These are phyloP conservation scores for Fagopyrum tataricum DNA, from an alignment of 148 eudicot species.

Conservation along the genomic window DNA sequence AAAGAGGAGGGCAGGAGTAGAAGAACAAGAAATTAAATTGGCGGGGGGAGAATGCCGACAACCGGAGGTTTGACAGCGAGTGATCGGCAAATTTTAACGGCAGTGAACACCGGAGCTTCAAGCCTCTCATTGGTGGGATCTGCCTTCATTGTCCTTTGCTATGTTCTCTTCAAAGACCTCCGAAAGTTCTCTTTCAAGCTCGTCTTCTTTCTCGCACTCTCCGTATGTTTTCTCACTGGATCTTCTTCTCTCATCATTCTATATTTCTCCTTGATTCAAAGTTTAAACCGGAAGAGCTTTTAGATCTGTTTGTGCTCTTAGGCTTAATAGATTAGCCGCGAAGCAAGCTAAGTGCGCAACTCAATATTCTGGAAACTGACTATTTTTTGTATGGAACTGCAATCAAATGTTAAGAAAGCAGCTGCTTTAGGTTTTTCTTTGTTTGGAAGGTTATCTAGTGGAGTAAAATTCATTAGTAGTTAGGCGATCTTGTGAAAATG, in stretches of 20 bases:
- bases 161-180: slow-evolving; percentile 83
- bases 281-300: neutral
- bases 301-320: neutral
- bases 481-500: neutral
- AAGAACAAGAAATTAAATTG: neutral
- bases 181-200: slow-evolving; percentile 99
- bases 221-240: slow-evolving; percentile 31
- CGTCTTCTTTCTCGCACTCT: slow-evolving; percentile 91
- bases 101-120: slow-evolving; percentile 70
- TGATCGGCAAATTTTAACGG: slow-evolving; percentile 52
- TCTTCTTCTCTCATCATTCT: neutral
- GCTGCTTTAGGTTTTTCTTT: neutral
- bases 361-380: neutral
- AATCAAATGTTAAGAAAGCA: neutral
- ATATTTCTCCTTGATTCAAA: too few relatives aligned
- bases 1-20: neutral
- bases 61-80: slow-evolving; percentile 44
- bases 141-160: slow-evolving; percentile 74
- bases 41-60: slow-evolving; percentile 20
- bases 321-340: slow-evolving; percentile 1
- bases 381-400: neutral
- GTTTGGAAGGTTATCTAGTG: neutral
- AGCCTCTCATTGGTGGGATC: slow-evolving; percentile 74
- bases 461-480: neutral
- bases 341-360: neutral